These are phyloP conservation scores for Trichoderma koningii DNA, from an alignment of 2,329 filamentous ascomycete species.

Conservation along the genomic window DNA sequence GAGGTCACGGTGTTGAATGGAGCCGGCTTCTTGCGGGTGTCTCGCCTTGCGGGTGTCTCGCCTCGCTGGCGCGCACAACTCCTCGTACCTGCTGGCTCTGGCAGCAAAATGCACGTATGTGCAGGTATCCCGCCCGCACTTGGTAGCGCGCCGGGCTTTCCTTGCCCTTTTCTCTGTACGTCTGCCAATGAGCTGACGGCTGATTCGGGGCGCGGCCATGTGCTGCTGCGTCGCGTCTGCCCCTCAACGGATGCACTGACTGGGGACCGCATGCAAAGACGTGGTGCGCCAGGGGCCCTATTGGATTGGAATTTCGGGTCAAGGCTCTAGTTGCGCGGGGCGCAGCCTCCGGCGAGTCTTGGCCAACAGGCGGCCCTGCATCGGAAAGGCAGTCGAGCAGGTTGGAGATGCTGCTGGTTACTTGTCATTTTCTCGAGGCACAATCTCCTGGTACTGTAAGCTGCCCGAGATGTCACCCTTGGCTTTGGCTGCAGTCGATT, in stretches of 20 bases:
- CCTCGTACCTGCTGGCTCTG: too few relatives aligned
- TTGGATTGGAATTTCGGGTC: slow-evolving; percentile 24
- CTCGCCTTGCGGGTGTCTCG: slow-evolving; percentile 22
- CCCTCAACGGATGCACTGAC: slow-evolving; percentile 19
- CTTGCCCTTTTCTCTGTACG: background rate
- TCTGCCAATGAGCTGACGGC: slow-evolving; percentile 14
- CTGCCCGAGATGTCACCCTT: background rate
- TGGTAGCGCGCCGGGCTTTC: slow-evolving; percentile 7
- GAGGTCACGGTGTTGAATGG: slow-evolving; percentile 19
- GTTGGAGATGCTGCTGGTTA: slow-evolving; percentile 4
- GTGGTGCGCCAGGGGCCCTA: slow-evolving; percentile 19
- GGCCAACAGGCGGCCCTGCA: slow-evolving; percentile 12
- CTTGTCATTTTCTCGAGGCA: background rate
- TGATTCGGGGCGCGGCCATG: slow-evolving; percentile 23
- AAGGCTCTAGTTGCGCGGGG: slow-evolving; percentile 11
- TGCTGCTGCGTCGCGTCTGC: slow-evolving; percentile 22
- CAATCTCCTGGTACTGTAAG: background rate
- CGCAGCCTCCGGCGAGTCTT: slow-evolving; percentile 12
- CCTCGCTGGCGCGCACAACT: slow-evolving; percentile 12
- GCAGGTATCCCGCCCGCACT: slow-evolving; percentile 9
- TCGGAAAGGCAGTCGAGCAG: slow-evolving; percentile 15
- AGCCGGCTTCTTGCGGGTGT: slow-evolving; percentile 21
- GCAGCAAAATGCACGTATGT: background rate
- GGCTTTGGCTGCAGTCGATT: background rate
- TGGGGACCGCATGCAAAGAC: slow-evolving; percentile 13